Conservation (phyloP, 371 early-diverging fungal species). For the Furculomyces boomerangus region DNA sequence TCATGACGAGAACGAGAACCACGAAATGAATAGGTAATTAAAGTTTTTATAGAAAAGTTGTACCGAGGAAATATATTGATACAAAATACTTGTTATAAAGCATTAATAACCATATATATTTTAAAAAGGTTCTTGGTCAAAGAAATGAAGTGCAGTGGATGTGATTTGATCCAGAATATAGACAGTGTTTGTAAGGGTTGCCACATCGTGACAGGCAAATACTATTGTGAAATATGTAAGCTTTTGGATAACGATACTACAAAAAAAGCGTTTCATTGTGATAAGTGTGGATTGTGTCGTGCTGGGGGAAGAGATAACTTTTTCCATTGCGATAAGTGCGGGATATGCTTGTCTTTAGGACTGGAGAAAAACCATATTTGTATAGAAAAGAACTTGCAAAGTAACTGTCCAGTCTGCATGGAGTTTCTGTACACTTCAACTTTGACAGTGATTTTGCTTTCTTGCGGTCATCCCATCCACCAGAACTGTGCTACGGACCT, state of each 20-base stretch:
- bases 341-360: conserved; percentile 70
- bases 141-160: conserved; percentile 87
- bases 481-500: conserved; percentile 60
- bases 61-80: background rate
- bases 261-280: conserved; percentile 83
- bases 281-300: conserved; percentile 88
- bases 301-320: conserved; percentile 55
- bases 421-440: conserved; percentile 78
- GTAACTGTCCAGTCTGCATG: conserved; percentile 94
- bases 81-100: background rate
- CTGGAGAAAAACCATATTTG: conserved; percentile 73
- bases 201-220: conserved; percentile 37
- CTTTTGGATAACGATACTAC: conserved; percentile 83
- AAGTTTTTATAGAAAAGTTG: background rate
- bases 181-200: conserved; percentile 59
- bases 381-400: conserved; percentile 78
- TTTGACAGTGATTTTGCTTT: conserved; percentile 30
- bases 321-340: conserved; percentile 89
- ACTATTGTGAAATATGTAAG: conserved; percentile 87
- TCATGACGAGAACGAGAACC: conserved; percentile 79
- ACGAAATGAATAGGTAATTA: conserved; percentile 63
- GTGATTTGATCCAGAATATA: conserved; percentile 61
- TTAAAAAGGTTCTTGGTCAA: conserved; percentile 41
- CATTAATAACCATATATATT: background rate
- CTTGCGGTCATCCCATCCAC: conserved; percentile 94